phyloP scores from a whole-genome alignment of 164 flowering plant genomes.

The Aristolochia fimbriata region DNA sequence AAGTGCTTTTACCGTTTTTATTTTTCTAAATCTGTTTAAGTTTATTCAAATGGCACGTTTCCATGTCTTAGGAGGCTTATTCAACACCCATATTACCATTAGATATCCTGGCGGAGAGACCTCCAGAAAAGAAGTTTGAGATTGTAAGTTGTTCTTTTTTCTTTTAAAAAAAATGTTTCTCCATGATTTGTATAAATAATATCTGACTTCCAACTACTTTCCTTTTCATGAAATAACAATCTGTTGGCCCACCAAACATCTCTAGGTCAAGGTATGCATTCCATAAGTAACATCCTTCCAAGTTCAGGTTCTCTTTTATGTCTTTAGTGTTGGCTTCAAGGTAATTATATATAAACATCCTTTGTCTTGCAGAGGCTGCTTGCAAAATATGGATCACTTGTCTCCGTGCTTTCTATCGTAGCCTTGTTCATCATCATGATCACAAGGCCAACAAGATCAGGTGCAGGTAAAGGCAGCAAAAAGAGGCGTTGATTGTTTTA shows the following conservation, averaged over 20 bases:
- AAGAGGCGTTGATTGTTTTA: conserved; percentile 46
- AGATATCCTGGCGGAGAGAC: conserved; percentile 76
- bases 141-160: conserved; percentile 34
- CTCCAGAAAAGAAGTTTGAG: conserved; percentile 73
- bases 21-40: background rate
- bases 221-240: conserved; percentile 5
- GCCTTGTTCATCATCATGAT: conserved; percentile 55
- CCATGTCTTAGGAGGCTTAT: conserved; percentile 48
- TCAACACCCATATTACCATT: conserved; percentile 74
- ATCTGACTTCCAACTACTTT: background rate
- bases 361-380: conserved; percentile 56
- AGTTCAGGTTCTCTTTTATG: background rate
- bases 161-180: too few relatives aligned
- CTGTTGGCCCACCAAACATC: conserved; percentile 12
- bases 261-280: conserved; percentile 71
- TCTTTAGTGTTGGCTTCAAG: background rate
- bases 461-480: conserved; percentile 63
- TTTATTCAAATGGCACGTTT: background rate
- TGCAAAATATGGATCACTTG: conserved; percentile 69
- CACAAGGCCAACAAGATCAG: conserved; percentile 64
- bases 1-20: background rate
- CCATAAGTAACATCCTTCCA: background rate
- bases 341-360: too few relatives aligned
- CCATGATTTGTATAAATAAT: too few relatives aligned
- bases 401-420: conserved; percentile 65